These are phyloP conservation scores for Calonectria naviculata DNA, from an alignment of 2,329 filamentous ascomycete species.

Conservation along the genomic window DNA sequence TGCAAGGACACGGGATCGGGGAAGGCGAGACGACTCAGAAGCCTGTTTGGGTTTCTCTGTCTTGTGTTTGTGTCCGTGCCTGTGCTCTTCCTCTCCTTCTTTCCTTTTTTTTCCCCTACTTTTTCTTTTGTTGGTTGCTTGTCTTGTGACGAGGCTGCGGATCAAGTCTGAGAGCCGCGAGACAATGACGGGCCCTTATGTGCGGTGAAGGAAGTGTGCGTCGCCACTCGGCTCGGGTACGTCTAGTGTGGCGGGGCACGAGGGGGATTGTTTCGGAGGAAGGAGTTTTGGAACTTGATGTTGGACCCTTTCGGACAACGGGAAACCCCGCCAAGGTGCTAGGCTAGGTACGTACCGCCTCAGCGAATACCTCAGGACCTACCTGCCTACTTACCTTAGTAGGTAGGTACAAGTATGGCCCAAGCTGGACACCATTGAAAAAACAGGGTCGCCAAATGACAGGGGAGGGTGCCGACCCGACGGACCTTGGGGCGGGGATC, in stretches of 20 bases:
- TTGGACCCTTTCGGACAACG: background rate
- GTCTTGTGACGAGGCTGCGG: background rate
- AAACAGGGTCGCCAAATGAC: background rate
- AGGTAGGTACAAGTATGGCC: no score
- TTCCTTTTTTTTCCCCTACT: background rate
- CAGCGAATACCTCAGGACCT: background rate
- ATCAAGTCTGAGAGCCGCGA: conserved; percentile 2
- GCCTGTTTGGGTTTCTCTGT: background rate
- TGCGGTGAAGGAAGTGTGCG: conserved; percentile 26
- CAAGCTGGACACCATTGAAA: background rate
- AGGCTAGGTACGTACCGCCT: background rate
- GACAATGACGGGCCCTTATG: conserved; percentile 10
- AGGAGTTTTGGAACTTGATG: background rate
- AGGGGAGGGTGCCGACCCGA: background rate
- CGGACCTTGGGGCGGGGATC: background rate
- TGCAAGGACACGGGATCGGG: background rate
- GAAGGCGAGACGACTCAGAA: background rate
- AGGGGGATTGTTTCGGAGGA: background rate
- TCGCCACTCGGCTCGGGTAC: conserved; percentile 19
- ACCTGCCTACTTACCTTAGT: background rate
- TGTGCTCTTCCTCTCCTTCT: background rate
- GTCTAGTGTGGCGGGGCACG: conserved; percentile 2
- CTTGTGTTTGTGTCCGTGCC: background rate
- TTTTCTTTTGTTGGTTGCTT: background rate
- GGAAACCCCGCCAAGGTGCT: background rate